Percentiles rank a stretch among this genome's conserved stretches.
These are phyloP conservation scores for Ophiostoma ulmi DNA, from an alignment of 2,329 filamentous ascomycete genomes.

Conservation along the genomic window DNA sequence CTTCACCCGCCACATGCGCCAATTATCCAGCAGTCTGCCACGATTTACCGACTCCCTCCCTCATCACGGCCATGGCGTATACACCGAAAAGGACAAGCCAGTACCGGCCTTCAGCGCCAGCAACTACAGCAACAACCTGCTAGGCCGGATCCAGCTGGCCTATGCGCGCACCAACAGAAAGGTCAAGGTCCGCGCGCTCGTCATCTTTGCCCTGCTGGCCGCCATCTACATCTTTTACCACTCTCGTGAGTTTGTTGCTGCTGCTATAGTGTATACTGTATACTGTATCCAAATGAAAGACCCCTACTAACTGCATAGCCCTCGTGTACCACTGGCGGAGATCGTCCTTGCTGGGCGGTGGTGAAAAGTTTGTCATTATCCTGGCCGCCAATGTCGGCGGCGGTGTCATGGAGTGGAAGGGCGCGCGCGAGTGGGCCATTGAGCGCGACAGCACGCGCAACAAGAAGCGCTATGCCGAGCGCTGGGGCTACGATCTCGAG, in stretches of 20 bases:
- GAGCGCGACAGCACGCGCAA: slow-evolving; percentile 94
- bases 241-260: slow-evolving; percentile 57
- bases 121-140: background rate
- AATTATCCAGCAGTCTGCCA: slow-evolving; percentile 72
- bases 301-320: slow-evolving; percentile 35
- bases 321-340: slow-evolving; percentile 62
- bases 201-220: slow-evolving; percentile 56
- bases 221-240: slow-evolving; percentile 63
- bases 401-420: slow-evolving; percentile 99
- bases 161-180: slow-evolving; percentile 56
- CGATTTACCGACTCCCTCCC: slow-evolving; percentile 46
- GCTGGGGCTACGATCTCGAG: slow-evolving; percentile 93
- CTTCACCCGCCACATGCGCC: slow-evolving; percentile 78
- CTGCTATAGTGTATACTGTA: slow-evolving; percentile 6
- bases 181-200: slow-evolving; percentile 57
- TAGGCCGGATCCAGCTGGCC: slow-evolving; percentile 45
- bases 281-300: background rate
- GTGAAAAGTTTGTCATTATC: slow-evolving; percentile 88
- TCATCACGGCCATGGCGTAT: slow-evolving; percentile 31
- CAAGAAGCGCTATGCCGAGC: slow-evolving; percentile 79
- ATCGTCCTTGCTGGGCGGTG: slow-evolving; percentile 69
- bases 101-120: slow-evolving; percentile 36
- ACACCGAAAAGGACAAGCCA: slow-evolving; percentile 74
- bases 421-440: slow-evolving; percentile 93
- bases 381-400: slow-evolving; percentile 90